Base-by-base conservation (phyloP, 2,329 filamentous ascomycete genomes). In the Xylariomycetidae sp. region DNA sequence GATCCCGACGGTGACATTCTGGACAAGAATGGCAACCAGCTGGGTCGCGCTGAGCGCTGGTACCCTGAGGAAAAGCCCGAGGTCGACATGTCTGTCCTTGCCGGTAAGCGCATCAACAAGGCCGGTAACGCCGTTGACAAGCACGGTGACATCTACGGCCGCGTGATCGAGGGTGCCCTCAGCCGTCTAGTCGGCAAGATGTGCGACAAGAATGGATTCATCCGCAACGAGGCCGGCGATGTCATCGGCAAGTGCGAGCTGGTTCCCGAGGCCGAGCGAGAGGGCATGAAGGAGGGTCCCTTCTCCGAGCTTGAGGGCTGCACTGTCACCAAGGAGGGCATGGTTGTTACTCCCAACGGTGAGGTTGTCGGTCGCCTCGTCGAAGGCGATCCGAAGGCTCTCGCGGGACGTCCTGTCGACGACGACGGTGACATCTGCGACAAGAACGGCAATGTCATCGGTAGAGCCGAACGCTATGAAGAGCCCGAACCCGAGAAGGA, bases 351-450 rank as follows among this genome's bases (percentile, higher is more conserved):
- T 7, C 64, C 70, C 0, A 66, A 74, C 31, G 85, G 82, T 22
- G 77, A 84, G 42, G 69, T 83, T 16, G 83, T 92, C 29, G 86
- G 86, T 15, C 69, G 80, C 25, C 70, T 90, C 24, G 66, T 73
- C 4, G 74, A 78, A 29, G 86, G 85, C 3, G 82, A 93, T 34
- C 57, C 72, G 22, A 87, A 86, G 69, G 65, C 69, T 32, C 71
- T 93, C 1, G 75, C 80, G 23, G 86, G 86, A 12, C 81, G 85
- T 29, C 51, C 68, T 7, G 85, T 92, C 13, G 86, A 92, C 37
- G 80, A 86, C 41, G 85, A 93, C 43, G 86, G 86, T 23, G 85
- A 92, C 37, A 78, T 93, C 19, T 68, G 84, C 35, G 86, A 92
- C 65, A 79, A 78, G 56, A 88, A 86, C 52, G 74, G 74, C 19